Percentiles rank a stretch among this genome's conserved stretches.
Conservation (phyloP, 2,329 filamentous ascomycete genomes). For the Ascochyta lentis region DNA sequence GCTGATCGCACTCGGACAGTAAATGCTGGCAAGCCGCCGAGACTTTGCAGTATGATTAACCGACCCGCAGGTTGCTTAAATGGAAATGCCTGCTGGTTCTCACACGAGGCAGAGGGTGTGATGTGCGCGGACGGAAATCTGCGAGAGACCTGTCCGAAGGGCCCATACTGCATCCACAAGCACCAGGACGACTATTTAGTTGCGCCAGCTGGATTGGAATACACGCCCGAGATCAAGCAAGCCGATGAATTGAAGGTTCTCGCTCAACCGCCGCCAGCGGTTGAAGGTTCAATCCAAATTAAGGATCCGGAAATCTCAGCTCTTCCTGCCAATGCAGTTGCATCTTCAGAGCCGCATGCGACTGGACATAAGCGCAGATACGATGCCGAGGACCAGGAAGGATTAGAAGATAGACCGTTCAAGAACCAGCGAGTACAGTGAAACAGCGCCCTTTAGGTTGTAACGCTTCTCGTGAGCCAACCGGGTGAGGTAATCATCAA, state of each 20-base stretch:
- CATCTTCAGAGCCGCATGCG: not conserved
- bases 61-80: not conserved
- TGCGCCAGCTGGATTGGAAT: not conserved
- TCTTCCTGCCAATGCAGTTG: not conserved
- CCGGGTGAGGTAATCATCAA: not conserved
- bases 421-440: not conserved
- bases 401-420: not conserved
- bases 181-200: not conserved
- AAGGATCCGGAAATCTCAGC: not conserved
- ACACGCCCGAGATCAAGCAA: not conserved
- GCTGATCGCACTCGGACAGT: not conserved
- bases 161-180: not conserved
- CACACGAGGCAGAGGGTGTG: not conserved
- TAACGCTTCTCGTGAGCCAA: not conserved
- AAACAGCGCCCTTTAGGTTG: not conserved
- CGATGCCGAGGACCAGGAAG: not conserved
- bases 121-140: not conserved
- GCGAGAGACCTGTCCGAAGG: not conserved
- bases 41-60: slow-evolving; percentile 2
- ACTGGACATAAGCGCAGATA: not conserved
- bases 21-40: not conserved
- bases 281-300: not conserved
- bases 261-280: not conserved
- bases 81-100: slow-evolving; percentile 3
- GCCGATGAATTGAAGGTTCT: not conserved